These are phyloP conservation scores for Cercospora sp. DNA, from an alignment of 2,329 filamentous ascomycete genomes.

Conservation along the genomic window DNA sequence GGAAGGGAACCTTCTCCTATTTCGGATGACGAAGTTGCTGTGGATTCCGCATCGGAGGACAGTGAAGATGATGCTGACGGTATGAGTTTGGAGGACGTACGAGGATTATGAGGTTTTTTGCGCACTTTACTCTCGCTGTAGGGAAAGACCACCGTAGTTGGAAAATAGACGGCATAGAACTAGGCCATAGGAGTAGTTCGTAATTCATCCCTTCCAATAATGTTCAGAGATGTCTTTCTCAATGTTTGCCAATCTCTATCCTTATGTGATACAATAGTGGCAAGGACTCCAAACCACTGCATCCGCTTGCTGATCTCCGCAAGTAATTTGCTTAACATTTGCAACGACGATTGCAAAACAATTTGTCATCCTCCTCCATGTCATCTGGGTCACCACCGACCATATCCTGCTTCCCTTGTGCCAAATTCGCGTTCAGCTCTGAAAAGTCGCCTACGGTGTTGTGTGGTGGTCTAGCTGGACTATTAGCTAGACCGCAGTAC, in stretches of 20 bases:
- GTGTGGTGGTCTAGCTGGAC: too few species aligned
- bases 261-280: neutral
- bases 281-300: too few species aligned
- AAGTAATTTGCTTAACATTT: too few species aligned
- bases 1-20: neutral
- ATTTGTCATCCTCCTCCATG: too few species aligned
- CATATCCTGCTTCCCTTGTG: neutral
- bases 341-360: too few species aligned
- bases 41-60: neutral
- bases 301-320: too few species aligned
- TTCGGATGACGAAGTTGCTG: neutral
- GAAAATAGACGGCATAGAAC: neutral
- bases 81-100: neutral
- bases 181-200: neutral
- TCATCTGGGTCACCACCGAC: neutral
- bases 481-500: too few species aligned
- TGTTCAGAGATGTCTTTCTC: neutral
- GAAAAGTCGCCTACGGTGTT: neutral
- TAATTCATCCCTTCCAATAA: neutral
- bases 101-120: neutral
- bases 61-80: neutral
- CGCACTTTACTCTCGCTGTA: neutral
- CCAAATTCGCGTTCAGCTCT: neutral
- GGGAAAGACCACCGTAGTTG: neutral
- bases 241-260: neutral